Percentiles rank a stretch among this genome's conserved stretches.
Evolutionary conservation across 1,139 yeast species (phyloP).

Genomic region (Kluyveromyces marxianus): DNA sequence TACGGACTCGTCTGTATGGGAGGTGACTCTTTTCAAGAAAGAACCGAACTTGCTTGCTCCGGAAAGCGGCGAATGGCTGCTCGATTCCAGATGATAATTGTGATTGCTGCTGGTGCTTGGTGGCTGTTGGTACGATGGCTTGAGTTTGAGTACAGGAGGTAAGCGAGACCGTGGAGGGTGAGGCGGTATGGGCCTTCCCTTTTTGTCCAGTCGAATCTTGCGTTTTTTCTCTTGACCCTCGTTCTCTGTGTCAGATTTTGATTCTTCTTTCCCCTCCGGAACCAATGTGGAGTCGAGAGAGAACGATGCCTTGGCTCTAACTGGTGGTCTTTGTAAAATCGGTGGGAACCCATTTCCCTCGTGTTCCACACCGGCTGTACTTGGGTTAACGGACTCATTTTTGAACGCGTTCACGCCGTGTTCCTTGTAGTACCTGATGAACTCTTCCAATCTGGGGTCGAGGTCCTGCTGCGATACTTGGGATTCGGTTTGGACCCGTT

Average conservation of each 20-base stretch:
- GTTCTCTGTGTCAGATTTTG: background rate
- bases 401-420: conserved; percentile 22
- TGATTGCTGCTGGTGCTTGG: too few relatives aligned
- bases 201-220: conserved; percentile 24
- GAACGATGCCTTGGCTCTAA: conserved; percentile 10
- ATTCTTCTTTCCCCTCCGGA: background rate
- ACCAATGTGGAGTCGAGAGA: conserved; percentile 9
- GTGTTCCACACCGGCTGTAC: too few relatives aligned
- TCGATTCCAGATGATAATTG: conserved; percentile 14
- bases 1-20: conserved; percentile 15
- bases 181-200: conserved; percentile 40
- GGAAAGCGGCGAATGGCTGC: conserved; percentile 12
- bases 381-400: too few relatives aligned
- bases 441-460: conserved; percentile 54
- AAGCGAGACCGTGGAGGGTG: conserved; percentile 40
- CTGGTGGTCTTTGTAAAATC: background rate
- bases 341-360: too few relatives aligned
- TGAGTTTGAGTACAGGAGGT: conserved; percentile 40
- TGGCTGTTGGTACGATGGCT: conserved; percentile 5
- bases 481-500: conserved; percentile 2
- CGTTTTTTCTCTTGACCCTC: background rate
- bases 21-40: conserved; percentile 27
- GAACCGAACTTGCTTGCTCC: conserved; percentile 27
- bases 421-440: conserved; percentile 42
- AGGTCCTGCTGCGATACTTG: conserved; percentile 10